A percentile compares a stretch with the other conserved stretches of the same genome.
Evolutionary conservation across 768 basidiomycete genomes (phyloP).

Genomic region (Chlorophyllum brunneum): DNA sequence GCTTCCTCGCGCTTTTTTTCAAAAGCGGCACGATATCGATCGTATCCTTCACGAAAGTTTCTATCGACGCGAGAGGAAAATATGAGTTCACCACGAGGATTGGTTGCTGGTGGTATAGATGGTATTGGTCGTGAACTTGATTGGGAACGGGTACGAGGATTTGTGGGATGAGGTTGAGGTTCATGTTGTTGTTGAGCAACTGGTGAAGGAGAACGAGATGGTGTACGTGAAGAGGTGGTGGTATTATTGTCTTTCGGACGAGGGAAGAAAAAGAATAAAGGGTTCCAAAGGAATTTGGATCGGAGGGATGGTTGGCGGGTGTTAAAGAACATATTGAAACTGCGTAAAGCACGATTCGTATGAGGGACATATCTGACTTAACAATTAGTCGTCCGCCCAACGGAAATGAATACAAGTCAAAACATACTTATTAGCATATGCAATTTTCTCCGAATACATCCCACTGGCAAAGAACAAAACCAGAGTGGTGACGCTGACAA

Average conservation of each 20-base stretch:
- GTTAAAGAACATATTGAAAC: conserved; percentile 97
- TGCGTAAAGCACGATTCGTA: conserved; percentile 86
- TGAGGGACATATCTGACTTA: conserved; percentile 86
- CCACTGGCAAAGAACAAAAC: conserved; percentile 95
- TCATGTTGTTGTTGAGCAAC: conserved; percentile 32
- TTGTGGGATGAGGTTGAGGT: conserved; percentile 5
- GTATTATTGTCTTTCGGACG: conserved; percentile 27
- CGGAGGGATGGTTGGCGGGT: conserved; percentile 76
- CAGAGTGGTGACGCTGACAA: conserved; percentile 87
- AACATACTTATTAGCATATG: conserved; percentile 89
- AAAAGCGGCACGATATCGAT: conserved; percentile 85
- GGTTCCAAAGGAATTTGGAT: conserved; percentile 53
- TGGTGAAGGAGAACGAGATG: conserved; percentile 34
- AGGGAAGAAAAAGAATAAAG: conserved; percentile 56
- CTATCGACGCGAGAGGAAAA: conserved; percentile 87
- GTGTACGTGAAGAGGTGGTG: conserved; percentile 20
- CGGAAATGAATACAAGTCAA: background rate
- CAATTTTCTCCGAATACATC: conserved; percentile 94
- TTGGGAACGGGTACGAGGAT: conserved; percentile 25
- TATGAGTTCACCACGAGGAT: conserved; percentile 94
- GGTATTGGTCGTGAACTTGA: conserved; percentile 54
- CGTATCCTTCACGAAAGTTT: conserved; percentile 85
- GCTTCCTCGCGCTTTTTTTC: conserved; percentile 73
- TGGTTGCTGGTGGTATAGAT: conserved; percentile 84
- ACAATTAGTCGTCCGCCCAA: background rate